Conservation (phyloP, 2,329 filamentous ascomycete species). For the Aspergillus sp. region DNA sequence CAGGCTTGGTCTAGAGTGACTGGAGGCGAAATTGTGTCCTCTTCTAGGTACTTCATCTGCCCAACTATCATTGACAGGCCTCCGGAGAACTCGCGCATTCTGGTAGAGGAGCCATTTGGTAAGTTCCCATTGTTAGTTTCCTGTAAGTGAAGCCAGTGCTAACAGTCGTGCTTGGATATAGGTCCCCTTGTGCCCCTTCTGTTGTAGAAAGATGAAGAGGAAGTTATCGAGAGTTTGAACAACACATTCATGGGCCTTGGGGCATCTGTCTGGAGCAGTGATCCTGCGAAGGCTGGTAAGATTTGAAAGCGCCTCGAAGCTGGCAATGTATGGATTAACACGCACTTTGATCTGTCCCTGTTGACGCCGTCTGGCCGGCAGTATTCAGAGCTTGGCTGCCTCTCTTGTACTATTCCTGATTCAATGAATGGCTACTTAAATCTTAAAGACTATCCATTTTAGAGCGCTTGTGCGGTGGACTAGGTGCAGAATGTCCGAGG, state of each 20-base stretch:
- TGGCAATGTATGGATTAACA: background rate
- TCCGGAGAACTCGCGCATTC: constrained; percentile 59
- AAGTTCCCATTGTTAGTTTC: too few species aligned
- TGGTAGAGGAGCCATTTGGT: constrained; percentile 62
- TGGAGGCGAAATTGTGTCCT: too few species aligned
- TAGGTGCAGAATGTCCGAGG: too few species aligned
- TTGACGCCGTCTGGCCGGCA: constrained; percentile 38
- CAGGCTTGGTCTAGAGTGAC: too few species aligned
- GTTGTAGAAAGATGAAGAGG: constrained; percentile 64
- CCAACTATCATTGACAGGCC: constrained; percentile 64
- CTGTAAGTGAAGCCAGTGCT: too few species aligned
- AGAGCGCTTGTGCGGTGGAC: too few species aligned
- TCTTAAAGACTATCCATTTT: too few species aligned
- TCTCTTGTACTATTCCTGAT: too few species aligned
- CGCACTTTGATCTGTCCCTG: background rate
- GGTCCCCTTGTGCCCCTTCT: constrained; percentile 68
- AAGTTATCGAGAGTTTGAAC: constrained; percentile 62
- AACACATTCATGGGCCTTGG: constrained; percentile 58
- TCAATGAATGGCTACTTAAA: too few species aligned
- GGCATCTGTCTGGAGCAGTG: constrained; percentile 56
- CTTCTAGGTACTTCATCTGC: constrained; percentile 55
- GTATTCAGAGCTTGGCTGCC: too few species aligned
- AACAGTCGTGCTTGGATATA: too few species aligned
- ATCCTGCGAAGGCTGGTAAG: background rate
- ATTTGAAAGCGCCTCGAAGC: background rate